Evolutionary conservation across 1,284 basidiomycete genomes (phyloP), one percentile per base, ranked within the genome.

Genomic region (Uromyces viciae-fabae): DNA sequence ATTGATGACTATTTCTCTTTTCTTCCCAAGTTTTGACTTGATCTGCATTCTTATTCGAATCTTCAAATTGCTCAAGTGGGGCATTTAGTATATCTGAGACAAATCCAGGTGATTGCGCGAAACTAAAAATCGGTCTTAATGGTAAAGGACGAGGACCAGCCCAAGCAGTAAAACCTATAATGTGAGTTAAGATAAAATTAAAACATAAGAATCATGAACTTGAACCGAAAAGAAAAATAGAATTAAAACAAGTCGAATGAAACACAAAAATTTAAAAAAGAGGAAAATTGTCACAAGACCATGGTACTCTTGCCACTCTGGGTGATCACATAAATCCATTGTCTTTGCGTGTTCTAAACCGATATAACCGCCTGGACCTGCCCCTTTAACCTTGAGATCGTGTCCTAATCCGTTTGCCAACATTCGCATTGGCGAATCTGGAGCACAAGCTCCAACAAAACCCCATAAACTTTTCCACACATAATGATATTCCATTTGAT

Each of bases 321-420:
- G 88, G 81, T 87, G 88, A 82, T 86, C 84, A 84, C 88, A 89
- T 82, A 88, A 86, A 82, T 88, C 86, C 87, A 88, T 88, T 0
- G 87, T 87, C 19, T 86, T 84, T 11, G 86, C 81, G 78, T 88
- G 88, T 82, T 88, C 86, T 79, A 71, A 36, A n/a, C 66, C 36
- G 62, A 71, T 38, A 81, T 56, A 25, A 0, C 75, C 75, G 82
- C 85, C 83, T 82, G 86, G 84, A 84, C 69, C 77, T 82, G 60
- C 83, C 82, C 75, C 82, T 85, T 66, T 84, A 83, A 54, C 84
- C 84, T 36, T 82, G 83, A 83, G 85, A 85, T 84, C 85, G 86
- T 58, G 85, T 28, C 83, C 81, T 15, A 82, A 62, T 0, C 84
- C 85, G 36, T 84, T 82, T 75, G 83, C 83, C 15, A 78, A 78